A percentile compares a stretch with the other conserved stretches of the same genome.
phyloP scores from a whole-genome alignment of 805 yeast genomes.

The Sugiyamaella mastotermitis region DNA sequence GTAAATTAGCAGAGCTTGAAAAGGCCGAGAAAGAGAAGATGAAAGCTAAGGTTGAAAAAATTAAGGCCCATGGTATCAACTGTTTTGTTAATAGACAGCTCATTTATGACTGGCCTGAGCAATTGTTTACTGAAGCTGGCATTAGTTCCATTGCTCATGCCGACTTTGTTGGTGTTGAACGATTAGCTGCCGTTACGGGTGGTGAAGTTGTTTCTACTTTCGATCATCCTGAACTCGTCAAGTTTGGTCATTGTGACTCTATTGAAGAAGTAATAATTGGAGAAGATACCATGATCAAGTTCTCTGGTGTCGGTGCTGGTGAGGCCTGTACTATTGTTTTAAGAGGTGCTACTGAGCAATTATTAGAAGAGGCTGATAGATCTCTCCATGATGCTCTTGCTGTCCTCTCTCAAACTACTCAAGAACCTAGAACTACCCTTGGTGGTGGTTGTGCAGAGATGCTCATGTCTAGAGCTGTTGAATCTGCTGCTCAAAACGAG shows the following conservation, averaged over 20 bases:
- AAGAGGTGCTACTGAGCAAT: conserved; percentile 97
- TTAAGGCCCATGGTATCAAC: conserved; percentile 78
- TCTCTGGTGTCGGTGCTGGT: conserved; percentile 93
- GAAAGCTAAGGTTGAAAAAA: conserved; percentile 83
- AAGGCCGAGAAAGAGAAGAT: conserved; percentile 91
- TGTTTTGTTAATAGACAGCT: conserved; percentile 93
- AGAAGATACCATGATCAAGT: conserved; percentile 83
- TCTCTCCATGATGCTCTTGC: conserved; percentile 95
- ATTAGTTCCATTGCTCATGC: conserved; percentile 96
- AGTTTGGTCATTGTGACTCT: conserved; percentile 78
- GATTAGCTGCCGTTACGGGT: conserved; percentile 93
- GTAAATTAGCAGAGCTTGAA: conserved; percentile 89
- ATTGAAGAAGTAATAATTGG: conserved; percentile 93
- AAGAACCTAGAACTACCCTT: conserved; percentile 81
- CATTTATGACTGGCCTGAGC: conserved; percentile 98
- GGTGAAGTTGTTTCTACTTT: conserved; percentile 97
- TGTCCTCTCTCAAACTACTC: conserved; percentile 90
- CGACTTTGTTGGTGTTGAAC: conserved; percentile 95
- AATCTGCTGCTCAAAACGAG: conserved; percentile 83
- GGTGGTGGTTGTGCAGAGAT: conserved; percentile 96
- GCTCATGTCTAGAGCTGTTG: conserved; percentile 97
- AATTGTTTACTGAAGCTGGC: conserved; percentile 77
- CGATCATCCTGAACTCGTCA: conserved; percentile 82
- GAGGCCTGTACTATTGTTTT: conserved; percentile 94
- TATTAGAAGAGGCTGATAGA: conserved; percentile 93